Conservation (phyloP, 164 flowering plant species). For the Vitis labrusca region DNA sequence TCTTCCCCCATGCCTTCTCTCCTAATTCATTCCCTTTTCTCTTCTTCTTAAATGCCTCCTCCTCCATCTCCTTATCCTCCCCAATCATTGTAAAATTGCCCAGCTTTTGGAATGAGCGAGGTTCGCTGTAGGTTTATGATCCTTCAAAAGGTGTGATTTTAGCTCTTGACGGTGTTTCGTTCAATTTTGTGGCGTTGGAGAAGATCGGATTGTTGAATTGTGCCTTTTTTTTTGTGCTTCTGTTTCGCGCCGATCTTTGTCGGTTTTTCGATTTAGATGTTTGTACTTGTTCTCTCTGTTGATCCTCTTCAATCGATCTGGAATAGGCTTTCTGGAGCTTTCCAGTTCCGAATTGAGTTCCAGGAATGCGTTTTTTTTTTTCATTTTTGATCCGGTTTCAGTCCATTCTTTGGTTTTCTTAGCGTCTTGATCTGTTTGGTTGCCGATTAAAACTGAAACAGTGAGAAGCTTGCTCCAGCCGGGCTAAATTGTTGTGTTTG, state of each 20-base stretch:
- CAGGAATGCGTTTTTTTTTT: too few relatives aligned
- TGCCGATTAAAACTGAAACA: too few relatives aligned
- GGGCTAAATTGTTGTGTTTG: too few relatives aligned
- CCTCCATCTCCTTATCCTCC: not conserved
- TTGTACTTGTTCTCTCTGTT: not conserved
- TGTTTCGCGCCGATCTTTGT: not conserved
- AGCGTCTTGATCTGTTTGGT: too few relatives aligned
- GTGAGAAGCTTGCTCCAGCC: too few relatives aligned
- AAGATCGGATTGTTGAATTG: not conserved
- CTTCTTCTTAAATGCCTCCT: constrained; percentile 5
- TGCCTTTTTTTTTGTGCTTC: not conserved
- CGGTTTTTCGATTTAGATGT: not conserved
- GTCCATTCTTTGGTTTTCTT: too few relatives aligned
- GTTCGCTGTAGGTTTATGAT: not conserved
- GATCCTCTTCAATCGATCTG: not conserved
- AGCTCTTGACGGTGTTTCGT: not conserved
- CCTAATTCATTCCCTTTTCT: constrained; percentile 3
- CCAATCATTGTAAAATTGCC: not conserved
- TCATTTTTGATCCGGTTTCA: too few relatives aligned
- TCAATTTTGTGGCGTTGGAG: not conserved
- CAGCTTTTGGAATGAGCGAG: too few relatives aligned
- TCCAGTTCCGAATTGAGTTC: constrained; percentile 1
- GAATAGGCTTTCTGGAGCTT: constrained; percentile 1
- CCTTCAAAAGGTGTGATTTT: not conserved
- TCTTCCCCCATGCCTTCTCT: constrained; percentile 4